A percentile compares a stretch with the other conserved stretches of the same genome.
Evolutionary conservation across 2,329 filamentous ascomycete genomes (phyloP).

Genomic region (Colletotrichum viniferum): DNA sequence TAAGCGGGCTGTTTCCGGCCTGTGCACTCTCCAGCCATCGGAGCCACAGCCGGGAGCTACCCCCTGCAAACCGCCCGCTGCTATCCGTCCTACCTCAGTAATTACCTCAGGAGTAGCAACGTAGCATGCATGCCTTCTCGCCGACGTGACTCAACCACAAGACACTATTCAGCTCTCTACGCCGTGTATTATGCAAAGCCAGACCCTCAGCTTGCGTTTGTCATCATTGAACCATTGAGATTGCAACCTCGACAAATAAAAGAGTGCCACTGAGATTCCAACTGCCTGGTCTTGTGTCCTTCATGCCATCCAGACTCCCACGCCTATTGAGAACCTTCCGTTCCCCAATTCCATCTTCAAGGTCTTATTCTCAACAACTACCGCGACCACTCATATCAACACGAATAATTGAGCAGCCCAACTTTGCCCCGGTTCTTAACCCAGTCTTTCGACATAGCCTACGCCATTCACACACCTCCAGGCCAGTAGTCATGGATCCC

Average conservation of each 20-base stretch:
- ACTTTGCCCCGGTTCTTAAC: background rate
- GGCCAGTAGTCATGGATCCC: background rate
- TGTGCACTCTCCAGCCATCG: background rate
- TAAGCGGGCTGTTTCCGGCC: background rate
- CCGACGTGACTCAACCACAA: slow-evolving; percentile 16
- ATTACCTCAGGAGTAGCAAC: slow-evolving; percentile 7
- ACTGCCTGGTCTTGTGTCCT: background rate
- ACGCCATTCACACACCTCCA: background rate
- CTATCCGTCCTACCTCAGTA: background rate
- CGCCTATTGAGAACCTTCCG: slow-evolving; percentile 12
- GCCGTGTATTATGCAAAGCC: background rate
- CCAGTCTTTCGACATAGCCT: background rate
- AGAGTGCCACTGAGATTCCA: background rate
- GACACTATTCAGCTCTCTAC: background rate
- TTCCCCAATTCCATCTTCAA: background rate
- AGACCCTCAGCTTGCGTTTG: background rate
- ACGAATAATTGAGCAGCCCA: background rate
- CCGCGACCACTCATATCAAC: background rate
- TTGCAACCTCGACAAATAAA: background rate
- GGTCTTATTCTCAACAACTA: background rate
- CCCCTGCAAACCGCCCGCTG: background rate
- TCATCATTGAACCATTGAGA: background rate
- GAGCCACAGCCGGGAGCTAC: background rate
- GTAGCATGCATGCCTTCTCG: background rate
- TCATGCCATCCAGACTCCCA: slow-evolving; percentile 19